Evolutionary conservation across 257 asterid genomes (phyloP), one percentile per base, ranked within the genome.

Genomic region (Vinca minor): DNA sequence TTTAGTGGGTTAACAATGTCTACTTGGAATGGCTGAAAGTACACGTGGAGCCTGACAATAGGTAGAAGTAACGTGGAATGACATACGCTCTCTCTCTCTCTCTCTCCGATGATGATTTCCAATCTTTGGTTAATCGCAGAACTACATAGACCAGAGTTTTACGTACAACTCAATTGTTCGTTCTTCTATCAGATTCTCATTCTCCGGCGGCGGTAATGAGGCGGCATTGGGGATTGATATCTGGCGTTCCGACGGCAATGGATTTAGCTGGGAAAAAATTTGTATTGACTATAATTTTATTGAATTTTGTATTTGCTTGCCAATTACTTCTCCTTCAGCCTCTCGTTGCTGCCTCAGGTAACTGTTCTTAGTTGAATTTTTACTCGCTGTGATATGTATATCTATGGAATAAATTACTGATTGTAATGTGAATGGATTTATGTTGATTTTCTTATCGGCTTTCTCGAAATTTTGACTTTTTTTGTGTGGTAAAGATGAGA

Each of bases 271-370:
- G 79, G 76, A 74, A 88, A 75, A 96, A 94, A 23, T 81, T 82
- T 44, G 0, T 76, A 1, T 83, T 74, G 59, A 46, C 89, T 8
- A 5, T 81, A 25, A 77, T 80, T 4, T 63, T 84, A 35, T 77
- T 86, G 57, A 88, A 86, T 79, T 91, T 91, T 76, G 91, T 84
- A 56, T 70, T 87, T 38, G 79, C 78, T 67, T 87, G 91, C 74
- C 95, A 90, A 78, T 67, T 87, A 28, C 59, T 87, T 68, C 83
- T 91, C 65, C 91, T 87, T 57, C 95, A 84, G 64, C 97, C 96
- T 34, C 87, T 91, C 36, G 87, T 85, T 54, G 74, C 94, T 44
- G 96, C 91, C 64, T 60, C 61, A 65, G 94, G 97, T 91, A 55
- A 59, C 12, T 28, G 21, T 8, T 8, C 21, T 29, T 23, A 12